Conservation (phyloP, 2,329 filamentous ascomycete genomes). For the Fusarium anguioides region DNA sequence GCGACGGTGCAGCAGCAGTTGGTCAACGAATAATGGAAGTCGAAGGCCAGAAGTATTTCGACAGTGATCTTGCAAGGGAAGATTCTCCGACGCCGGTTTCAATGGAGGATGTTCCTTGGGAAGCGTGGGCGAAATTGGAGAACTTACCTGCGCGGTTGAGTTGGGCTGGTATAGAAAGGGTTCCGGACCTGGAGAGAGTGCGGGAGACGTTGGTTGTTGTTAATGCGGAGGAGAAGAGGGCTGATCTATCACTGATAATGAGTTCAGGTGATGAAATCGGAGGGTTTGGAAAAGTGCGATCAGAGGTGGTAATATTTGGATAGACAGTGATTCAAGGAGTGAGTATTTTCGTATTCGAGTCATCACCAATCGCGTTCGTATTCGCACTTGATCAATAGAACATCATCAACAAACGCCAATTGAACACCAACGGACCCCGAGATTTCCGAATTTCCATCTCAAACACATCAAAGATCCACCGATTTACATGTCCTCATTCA, state of each 20-base stretch:
- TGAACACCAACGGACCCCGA: constrained; percentile 11
- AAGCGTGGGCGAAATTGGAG: constrained; percentile 34
- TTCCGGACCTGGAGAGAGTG: constrained; percentile 38
- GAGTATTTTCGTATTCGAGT: constrained; percentile 17
- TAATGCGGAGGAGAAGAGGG: constrained; percentile 19
- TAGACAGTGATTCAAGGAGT: background rate
- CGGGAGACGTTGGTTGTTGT: constrained; percentile 43
- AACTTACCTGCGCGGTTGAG: constrained; percentile 17
- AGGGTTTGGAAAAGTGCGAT: constrained; percentile 21
- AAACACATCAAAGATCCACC: constrained; percentile 4
- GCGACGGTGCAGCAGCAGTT: constrained; percentile 45
- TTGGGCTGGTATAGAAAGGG: constrained; percentile 38
- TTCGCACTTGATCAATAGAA: too few relatives aligned
- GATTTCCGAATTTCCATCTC: constrained; percentile 4
- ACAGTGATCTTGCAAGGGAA: constrained; percentile 21
- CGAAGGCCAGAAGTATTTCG: constrained; percentile 37
- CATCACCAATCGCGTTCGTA: constrained; percentile 26
- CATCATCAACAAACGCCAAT: background rate
- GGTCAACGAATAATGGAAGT: constrained; percentile 33
- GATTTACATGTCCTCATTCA: background rate
- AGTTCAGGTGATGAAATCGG: constrained; percentile 29
- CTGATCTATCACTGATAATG: constrained; percentile 41
- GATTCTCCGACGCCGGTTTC: background rate
- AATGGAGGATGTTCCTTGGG: constrained; percentile 35
- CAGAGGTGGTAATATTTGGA: constrained; percentile 31